A percentile compares a stretch with the other conserved stretches of the same genome.
phyloP scores from a whole-genome alignment of 2,329 filamentous ascomycete species.

The Xylariaceae sp. region DNA sequence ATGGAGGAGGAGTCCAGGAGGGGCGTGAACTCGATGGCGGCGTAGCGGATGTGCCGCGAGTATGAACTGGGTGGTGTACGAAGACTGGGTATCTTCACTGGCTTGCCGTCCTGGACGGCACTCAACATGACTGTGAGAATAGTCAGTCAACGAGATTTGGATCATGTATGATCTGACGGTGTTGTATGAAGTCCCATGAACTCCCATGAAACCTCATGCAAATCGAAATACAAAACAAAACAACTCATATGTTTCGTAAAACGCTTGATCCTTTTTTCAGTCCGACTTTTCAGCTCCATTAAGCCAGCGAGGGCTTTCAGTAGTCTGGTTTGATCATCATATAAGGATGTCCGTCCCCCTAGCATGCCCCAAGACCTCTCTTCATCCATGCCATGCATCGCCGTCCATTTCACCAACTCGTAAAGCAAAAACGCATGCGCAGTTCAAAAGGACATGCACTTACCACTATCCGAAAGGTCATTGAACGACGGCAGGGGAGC shows the following conservation, averaged over 20 bases:
- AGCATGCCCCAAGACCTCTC: not conserved
- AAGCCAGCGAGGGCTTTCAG: too few species aligned
- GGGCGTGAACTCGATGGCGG: constrained; percentile 76
- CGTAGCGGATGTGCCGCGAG: constrained; percentile 74
- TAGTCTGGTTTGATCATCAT: not conserved
- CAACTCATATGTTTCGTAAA: too few species aligned
- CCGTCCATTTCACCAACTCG: not conserved
- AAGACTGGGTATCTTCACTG: constrained; percentile 57
- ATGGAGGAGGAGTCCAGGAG: constrained; percentile 88
- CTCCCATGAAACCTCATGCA: too few species aligned
- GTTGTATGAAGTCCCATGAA: too few species aligned
- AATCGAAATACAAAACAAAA: too few species aligned
- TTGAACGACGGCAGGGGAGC: constrained; percentile 81
- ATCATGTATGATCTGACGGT: not conserved
- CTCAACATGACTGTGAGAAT: constrained; percentile 40
- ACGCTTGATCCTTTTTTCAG: too few species aligned
- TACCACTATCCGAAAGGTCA: constrained; percentile 56
- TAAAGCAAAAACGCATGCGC: not conserved
- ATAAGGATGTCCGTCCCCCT: not conserved
- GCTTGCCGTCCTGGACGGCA: constrained; percentile 47
- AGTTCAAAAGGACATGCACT: constrained; percentile 13
- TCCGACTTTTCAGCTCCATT: too few species aligned
- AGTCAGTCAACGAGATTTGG: not conserved
- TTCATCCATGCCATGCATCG: not conserved
- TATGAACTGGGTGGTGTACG: constrained; percentile 78